Evolutionary conservation across 306 rosid genomes (phyloP).

Genomic region (Pterocarpus macrocarpus): DNA sequence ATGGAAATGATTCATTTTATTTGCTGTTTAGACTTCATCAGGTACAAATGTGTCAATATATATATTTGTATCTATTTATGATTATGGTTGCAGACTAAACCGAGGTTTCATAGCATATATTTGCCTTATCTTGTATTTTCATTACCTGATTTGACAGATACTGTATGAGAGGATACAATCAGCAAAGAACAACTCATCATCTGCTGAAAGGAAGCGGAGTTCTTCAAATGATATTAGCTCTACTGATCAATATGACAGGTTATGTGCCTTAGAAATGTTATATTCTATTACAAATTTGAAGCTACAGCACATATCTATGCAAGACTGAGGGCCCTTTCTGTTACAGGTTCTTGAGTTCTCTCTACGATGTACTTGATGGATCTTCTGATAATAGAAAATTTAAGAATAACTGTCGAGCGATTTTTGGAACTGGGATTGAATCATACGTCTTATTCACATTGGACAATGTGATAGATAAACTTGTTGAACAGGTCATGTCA

Average conservation of each 20-base stretch:
- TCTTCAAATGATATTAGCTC: slow-evolving; percentile 77
- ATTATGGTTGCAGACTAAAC: background rate
- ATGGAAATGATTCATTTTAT: slow-evolving; percentile 95
- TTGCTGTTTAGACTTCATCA: slow-evolving; percentile 97
- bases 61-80: too few species aligned
- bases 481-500: slow-evolving; percentile 82
- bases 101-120: background rate
- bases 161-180: slow-evolving; percentile 93
- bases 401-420: slow-evolving; percentile 99
- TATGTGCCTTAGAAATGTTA: slow-evolving; percentile 32
- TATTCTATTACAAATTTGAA: slow-evolving; percentile 28
- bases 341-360: slow-evolving; percentile 92
- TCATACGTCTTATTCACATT: slow-evolving; percentile 93
- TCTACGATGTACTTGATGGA: slow-evolving; percentile 92
- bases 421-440: slow-evolving; percentile 77
- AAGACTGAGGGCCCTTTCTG: slow-evolving; percentile 41
- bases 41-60: slow-evolving; percentile 44
- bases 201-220: slow-evolving; percentile 92
- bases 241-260: slow-evolving; percentile 87
- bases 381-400: slow-evolving; percentile 96
- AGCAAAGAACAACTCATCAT: slow-evolving; percentile 89
- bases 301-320: background rate
- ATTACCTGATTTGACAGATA: slow-evolving; percentile 67
- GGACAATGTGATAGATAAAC: slow-evolving; percentile 94
- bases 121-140: slow-evolving; percentile 24